These are phyloP conservation scores for Berkeleyomyces basicola DNA, from an alignment of 2,329 filamentous ascomycete species.

Conservation along the genomic window DNA sequence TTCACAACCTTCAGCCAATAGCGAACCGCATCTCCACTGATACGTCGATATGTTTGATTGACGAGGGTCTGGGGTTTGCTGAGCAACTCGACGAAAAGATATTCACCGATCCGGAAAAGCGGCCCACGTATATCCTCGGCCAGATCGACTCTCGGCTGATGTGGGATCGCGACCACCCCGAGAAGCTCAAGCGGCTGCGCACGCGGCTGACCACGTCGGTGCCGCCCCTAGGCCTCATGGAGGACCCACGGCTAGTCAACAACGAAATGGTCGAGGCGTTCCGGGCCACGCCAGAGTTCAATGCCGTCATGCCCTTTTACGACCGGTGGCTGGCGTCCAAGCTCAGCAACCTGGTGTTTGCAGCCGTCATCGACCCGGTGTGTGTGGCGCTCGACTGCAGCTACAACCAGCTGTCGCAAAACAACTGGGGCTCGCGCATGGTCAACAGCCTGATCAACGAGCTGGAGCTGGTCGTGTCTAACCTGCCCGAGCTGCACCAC, in stretches of 20 bases:
- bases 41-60: conserved; percentile 59
- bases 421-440: conserved; percentile 45
- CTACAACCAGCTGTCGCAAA: conserved; percentile 55
- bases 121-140: conserved; percentile 65
- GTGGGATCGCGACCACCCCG: conserved; percentile 22
- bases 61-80: conserved; percentile 70
- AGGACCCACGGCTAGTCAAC: conserved; percentile 5
- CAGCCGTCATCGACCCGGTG: conserved; percentile 63
- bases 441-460: conserved; percentile 61
- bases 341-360: conserved; percentile 61
- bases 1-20: conserved; percentile 40
- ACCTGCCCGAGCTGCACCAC: conserved; percentile 55
- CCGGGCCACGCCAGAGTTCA: conserved; percentile 9
- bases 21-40: conserved; percentile 48
- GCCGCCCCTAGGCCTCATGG: conserved; percentile 5
- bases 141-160: conserved; percentile 34
- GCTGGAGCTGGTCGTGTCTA: conserved; percentile 51
- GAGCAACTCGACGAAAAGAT: conserved; percentile 57
- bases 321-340: conserved; percentile 51
- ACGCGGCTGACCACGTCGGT: conserved; percentile 9
- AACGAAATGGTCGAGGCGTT: conserved; percentile 11
- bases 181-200: conserved; percentile 20
- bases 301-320: conserved; percentile 21
- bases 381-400: conserved; percentile 62
- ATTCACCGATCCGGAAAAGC: conserved; percentile 46